Percentiles rank a stretch among this genome's conserved stretches.
Evolutionary conservation across 163 green algal genomes (phyloP).

Genomic region (Scenedesmus sp.): DNA sequence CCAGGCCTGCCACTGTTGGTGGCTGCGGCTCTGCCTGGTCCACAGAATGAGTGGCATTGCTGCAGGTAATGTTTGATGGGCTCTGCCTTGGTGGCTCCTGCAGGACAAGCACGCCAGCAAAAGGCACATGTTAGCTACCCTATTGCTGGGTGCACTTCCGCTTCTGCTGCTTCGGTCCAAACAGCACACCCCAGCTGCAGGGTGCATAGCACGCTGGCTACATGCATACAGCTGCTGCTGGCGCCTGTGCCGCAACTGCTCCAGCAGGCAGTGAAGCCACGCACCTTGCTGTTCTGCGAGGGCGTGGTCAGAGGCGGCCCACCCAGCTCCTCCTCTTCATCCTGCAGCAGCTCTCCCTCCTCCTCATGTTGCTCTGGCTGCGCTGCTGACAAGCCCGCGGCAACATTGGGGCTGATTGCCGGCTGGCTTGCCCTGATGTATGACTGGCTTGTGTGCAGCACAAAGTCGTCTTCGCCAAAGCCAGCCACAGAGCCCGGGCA

Average conservation of each 20-base stretch:
- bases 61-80: conserved; percentile 15
- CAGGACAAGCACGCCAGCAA: not conserved
- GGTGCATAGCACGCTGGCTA: not conserved
- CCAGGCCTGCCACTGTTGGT: not conserved
- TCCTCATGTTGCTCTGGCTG: not conserved
- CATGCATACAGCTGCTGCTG: not conserved
- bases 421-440: conserved; percentile 45
- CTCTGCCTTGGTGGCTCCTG: conserved; percentile 38
- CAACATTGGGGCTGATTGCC: conserved; percentile 45
- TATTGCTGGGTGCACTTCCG: not conserved
- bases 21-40: not conserved
- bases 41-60: conserved; percentile 11
- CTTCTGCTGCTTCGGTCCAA: not conserved
- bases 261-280: not conserved
- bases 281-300: conserved; percentile 49
- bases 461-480: conserved; percentile 38
- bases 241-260: not conserved
- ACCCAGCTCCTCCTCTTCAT: not conserved
- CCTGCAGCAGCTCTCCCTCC: not conserved
- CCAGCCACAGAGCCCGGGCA: conserved; percentile 8
- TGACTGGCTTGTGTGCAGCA: conserved; percentile 51
- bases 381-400: conserved; percentile 30
- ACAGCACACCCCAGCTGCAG: not conserved
- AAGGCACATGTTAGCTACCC: not conserved
- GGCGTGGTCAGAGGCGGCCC: conserved; percentile 32